Base-by-base conservation (phyloP, 805 yeast genomes). In the Myxozyma nipponensis region DNA sequence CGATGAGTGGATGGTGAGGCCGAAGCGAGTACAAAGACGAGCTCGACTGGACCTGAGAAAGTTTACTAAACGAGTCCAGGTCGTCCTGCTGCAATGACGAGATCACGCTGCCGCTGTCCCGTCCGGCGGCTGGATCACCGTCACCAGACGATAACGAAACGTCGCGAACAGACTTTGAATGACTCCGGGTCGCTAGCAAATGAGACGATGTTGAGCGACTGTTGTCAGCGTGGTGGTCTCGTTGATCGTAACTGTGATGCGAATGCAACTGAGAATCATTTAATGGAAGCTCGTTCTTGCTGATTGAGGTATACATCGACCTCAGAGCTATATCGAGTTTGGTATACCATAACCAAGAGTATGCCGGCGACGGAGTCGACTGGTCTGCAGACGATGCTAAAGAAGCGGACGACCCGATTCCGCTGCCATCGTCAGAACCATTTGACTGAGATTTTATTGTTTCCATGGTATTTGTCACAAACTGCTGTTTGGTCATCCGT, bases 381-480 rank as follows among this genome's bases (percentile, higher is more conserved):
- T 13, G 32, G 7, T 7, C 7, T 28, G 32, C 7, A 28, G 32
- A 13, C 32, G 32, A 9, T 28, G 7, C 32, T 7, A 28, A 13
- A 30, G 42, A 2, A 2, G 43, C 34, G 39, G 37, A 32, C 34
- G 42, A 39, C 32, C 7, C n/a, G 42, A 22, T 39, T n/a, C 21
- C n/a, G 42, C 42, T 21, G 32, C 7, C 41, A 25, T 6, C 15
- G 21, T 39, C 15, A 19, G 25, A 5, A 3, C 28, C 38, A 15
- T 28, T 13, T 2, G 40, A 9, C 30, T 39, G 43, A 46, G 58
- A 17, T 48, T 62, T 62, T 25, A 80, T 60, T 0, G 84, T 80
- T 46, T 70, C 67, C 23, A 73, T 42, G 1, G 85, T 79, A 60
- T 78, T 81, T 15, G 67, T 66, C 15, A 78, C 71, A 57, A 77